Base-by-base conservation (phyloP, 2,329 filamentous ascomycete species). In the Penicillium concentricum region DNA sequence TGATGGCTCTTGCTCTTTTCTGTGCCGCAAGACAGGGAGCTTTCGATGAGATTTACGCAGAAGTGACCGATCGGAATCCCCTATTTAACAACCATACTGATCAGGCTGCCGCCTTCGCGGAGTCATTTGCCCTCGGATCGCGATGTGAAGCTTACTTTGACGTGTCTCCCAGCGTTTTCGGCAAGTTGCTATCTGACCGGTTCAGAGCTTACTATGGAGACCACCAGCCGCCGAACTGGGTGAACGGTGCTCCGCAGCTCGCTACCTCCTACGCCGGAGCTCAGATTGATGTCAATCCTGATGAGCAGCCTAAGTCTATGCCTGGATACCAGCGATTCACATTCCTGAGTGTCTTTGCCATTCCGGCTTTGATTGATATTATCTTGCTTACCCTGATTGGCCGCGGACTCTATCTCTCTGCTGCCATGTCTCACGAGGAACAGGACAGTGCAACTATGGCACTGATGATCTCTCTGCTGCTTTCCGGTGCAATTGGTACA, bases 81-180 rank as follows among this genome's bases (percentile, higher is more conserved):
- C 73, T 86, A 10, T 85, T 85, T 69, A 82, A 85, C 52, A 77
- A 81, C 20, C 84, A 85, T 54, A 76, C 83, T 2, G 85, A 87
- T 55, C 85, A 87, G 67, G 84, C 84, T 15, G 84, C 84, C 32
- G 83, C 83, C 7, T 87, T 87, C 63, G 81, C 84, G 0, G 85
- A 87, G 66, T 79, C 85, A 0, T 87, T 85, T 70, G 84, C 84
- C 0, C 74, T 87, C 2, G 85, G 85, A 1, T 87, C 84, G 4
- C 81, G 84, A 52, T 87, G 85, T 64, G 83, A 86, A 58, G 77
- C 81, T 0, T 87, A 86, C 64, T 85, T 87, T 56, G 84, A 84
- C 57, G 78, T 87, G 47, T 66, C 74, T 2, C 81, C 81, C 2
- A 78, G 77, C 30, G 74, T 74, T 5, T 72, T 83, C 34, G 81